Conservation (phyloP, 139 green algal genomes). For the Chlorella sp. region DNA sequence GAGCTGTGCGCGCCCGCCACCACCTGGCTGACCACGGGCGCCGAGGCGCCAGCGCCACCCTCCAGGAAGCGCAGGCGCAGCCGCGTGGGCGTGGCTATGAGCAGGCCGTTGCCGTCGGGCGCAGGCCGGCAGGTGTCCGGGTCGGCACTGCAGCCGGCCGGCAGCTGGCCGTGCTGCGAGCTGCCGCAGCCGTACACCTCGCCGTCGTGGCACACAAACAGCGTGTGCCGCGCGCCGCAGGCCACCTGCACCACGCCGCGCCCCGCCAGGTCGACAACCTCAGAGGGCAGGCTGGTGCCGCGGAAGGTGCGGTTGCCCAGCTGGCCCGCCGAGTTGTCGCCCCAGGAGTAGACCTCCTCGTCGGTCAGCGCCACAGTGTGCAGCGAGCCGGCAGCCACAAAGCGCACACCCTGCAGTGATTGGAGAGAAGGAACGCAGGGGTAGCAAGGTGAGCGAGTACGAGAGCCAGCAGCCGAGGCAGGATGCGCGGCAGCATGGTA, state of each 20-base stretch:
- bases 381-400: conserved; percentile 64
- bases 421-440: too few relatives aligned
- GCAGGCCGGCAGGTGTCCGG: conserved; percentile 31
- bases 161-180: conserved; percentile 26
- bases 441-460: too few relatives aligned
- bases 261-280: conserved; percentile 50
- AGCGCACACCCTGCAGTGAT: conserved; percentile 60
- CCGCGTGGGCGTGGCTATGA: conserved; percentile 2
- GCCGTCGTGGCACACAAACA: conserved; percentile 67
- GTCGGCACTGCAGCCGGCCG: conserved; percentile 3
- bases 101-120: conserved; percentile 16
- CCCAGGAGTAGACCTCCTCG: conserved; percentile 76
- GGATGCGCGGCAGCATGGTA: too few relatives aligned
- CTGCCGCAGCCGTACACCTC: conserved; percentile 75
- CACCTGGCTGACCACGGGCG: conserved; percentile 62
- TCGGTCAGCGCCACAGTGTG: conserved; percentile 83
- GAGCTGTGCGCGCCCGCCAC: conserved; percentile 61
- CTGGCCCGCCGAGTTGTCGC: conserved; percentile 66
- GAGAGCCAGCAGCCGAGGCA: too few relatives aligned
- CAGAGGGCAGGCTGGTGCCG: conserved; percentile 24
- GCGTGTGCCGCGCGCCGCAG: conserved; percentile 77
- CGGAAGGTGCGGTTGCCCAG: conserved; percentile 64
- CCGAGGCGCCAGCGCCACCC: not conserved
- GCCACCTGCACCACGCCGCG: conserved; percentile 66
- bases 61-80: conserved; percentile 32